These are phyloP conservation scores for Plantago ovata DNA, from an alignment of 257 asterid genomes.

Conservation along the genomic window DNA sequence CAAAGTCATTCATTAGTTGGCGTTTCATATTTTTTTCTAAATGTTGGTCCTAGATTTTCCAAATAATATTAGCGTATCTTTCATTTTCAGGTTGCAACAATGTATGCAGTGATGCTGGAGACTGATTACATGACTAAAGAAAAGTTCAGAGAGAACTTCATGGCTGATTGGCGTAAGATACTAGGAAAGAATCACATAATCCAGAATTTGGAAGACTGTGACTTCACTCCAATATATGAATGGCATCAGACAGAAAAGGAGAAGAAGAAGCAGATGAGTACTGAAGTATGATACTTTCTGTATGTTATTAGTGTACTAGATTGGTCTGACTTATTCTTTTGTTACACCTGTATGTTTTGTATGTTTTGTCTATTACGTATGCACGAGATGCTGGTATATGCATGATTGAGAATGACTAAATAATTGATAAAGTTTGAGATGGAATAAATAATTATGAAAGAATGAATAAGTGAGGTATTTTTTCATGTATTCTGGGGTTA, in stretches of 20 bases:
- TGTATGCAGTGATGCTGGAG: slow-evolving; percentile 91
- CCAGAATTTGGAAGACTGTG: slow-evolving; percentile 81
- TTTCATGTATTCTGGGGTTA: too few species aligned
- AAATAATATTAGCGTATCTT: slow-evolving; percentile 3
- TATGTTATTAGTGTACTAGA: slow-evolving; percentile 5
- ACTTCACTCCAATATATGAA: slow-evolving; percentile 83
- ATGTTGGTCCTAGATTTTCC: slow-evolving; percentile 11
- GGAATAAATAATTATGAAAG: too few species aligned
- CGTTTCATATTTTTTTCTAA: neutral
- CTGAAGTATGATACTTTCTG: slow-evolving; percentile 56
- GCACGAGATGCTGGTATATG: neutral
- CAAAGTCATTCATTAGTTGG: neutral
- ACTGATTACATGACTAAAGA: slow-evolving; percentile 86
- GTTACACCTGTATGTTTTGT: neutral
- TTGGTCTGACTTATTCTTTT: neutral
- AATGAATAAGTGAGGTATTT: too few species aligned
- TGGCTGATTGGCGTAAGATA: slow-evolving; percentile 84
- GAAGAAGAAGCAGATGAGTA: slow-evolving; percentile 88
- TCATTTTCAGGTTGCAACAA: slow-evolving; percentile 79
- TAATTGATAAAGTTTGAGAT: too few species aligned
- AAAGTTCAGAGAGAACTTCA: slow-evolving; percentile 82
- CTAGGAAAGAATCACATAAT: slow-evolving; percentile 84
- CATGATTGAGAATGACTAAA: neutral
- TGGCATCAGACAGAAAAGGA: slow-evolving; percentile 96
- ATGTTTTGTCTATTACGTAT: too few species aligned